Conservation (phyloP, 805 yeast genomes). For the Kodamaea neixiangensis region DNA sequence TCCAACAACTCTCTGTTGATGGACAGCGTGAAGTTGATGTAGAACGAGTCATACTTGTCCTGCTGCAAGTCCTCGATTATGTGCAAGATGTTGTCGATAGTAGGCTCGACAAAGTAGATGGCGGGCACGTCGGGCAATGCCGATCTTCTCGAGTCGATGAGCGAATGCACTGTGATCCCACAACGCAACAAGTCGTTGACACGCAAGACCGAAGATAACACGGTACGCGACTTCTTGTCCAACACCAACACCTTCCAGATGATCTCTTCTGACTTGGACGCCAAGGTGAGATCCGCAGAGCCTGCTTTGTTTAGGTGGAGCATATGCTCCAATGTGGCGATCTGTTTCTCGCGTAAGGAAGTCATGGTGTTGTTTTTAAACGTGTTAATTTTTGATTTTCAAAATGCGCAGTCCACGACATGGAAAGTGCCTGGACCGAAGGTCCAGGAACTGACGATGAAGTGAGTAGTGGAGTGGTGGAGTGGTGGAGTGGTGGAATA, state of each 20-base stretch:
- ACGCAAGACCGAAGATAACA: constrained; percentile 86
- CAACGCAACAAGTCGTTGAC: constrained; percentile 87
- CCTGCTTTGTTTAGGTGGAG: constrained; percentile 74
- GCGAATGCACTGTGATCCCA: constrained; percentile 89
- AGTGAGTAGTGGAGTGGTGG: too few species aligned
- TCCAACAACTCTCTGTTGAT: constrained; percentile 79
- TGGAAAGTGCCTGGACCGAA: too few species aligned
- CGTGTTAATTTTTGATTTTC: background rate
- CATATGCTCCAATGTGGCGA: constrained; percentile 67
- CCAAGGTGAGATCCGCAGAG: constrained; percentile 53
- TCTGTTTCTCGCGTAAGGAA: constrained; percentile 29
- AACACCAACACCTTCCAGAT: constrained; percentile 90
- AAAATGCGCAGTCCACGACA: too few species aligned
- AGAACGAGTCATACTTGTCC: constrained; percentile 76
- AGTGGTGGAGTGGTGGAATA: too few species aligned
- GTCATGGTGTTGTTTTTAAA: background rate
- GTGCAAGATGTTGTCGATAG: constrained; percentile 65
- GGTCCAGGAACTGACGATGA: too few species aligned
- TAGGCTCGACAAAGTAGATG: constrained; percentile 88
- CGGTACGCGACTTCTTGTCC: constrained; percentile 78
- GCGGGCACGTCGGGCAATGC: constrained; percentile 93
- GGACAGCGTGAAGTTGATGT: constrained; percentile 84
- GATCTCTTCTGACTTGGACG: constrained; percentile 62
- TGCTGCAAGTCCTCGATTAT: constrained; percentile 72
- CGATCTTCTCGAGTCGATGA: constrained; percentile 71